Percentiles rank a stretch among this genome's conserved stretches.
These are phyloP conservation scores for Atkinsonella texensis DNA, from an alignment of 2,329 filamentous ascomycete genomes.

Conservation along the genomic window DNA sequence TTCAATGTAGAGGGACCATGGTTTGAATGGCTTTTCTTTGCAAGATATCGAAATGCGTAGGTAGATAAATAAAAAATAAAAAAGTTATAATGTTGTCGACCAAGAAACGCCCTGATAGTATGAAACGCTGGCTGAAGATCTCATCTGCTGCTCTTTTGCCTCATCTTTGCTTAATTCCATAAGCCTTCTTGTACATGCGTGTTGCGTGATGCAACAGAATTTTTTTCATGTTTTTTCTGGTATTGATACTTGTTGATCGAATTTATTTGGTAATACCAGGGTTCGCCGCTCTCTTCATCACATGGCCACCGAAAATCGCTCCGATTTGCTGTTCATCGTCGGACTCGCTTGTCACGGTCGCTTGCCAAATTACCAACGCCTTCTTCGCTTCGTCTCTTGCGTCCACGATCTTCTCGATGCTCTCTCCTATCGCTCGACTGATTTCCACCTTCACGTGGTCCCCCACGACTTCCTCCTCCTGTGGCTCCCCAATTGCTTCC, in stretches of 20 bases:
- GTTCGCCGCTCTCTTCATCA: neutral
- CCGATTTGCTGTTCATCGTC: conserved; percentile 25
- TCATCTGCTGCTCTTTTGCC: neutral
- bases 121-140: neutral
- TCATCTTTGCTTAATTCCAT: neutral
- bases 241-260: neutral
- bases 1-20: neutral
- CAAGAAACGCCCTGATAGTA: neutral
- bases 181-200: neutral
- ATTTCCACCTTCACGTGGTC: conserved; percentile 20
- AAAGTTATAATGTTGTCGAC: neutral
- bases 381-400: conserved; percentile 35
- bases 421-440: conserved; percentile 22
- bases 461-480: conserved; percentile 15
- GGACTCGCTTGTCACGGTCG: conserved; percentile 42
- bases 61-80: neutral
- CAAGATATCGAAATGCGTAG: neutral
- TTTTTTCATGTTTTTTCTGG: neutral
- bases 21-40: neutral
- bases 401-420: conserved; percentile 23
- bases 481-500: conserved; percentile 12
- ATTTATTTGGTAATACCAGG: neutral
- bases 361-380: conserved; percentile 24
- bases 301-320: neutral
- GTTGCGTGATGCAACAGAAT: neutral